Evolutionary conservation across 2,329 filamentous ascomycete species (phyloP), one percentile per base, ranked within the genome.

Genomic region (Fusarium hainanense): DNA sequence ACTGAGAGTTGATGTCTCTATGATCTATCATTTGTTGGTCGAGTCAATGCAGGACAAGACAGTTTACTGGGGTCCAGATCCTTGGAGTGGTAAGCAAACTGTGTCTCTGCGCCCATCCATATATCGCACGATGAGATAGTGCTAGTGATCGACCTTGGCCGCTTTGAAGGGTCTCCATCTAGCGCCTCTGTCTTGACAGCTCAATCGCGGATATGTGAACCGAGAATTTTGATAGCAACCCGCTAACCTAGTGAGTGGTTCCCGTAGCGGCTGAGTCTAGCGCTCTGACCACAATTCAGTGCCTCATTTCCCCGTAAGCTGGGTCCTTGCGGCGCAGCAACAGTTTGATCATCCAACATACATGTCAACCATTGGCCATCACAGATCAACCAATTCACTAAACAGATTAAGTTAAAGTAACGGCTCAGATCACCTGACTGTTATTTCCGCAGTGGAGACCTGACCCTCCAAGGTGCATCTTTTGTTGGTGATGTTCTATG

Each of bases 401-500:
- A 32, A 2, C n/a, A 48, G 1, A 21, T 6, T 12, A 3, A 48
- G 7, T 12, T 30, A 18, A 32, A 21, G 0, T 1, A 21, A 32
- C 14, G 27, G n/a, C n/a, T 32, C 27, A 12, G 6, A 32, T 48
- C 7, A 25, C 7, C 7, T 8, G 25, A 50, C 14, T 34, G 4
- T 50, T 18, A 50, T n/a, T n/a, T 25, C 20, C 21, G 2, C 3
- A 50, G 16, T n/a, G 47, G 11, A 8, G 14, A 2, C 2, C 7
- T 30, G 5, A 8, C 11, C 47, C 47, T 34, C 47, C 11, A 7
- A 18, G 0, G 0, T 43, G 20, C 21, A 43, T 7, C 0, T 23
- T n/a, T 7, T 4, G 20, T 50, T n/a, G 3, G 11, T 34, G 13
- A 16, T 21, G 20, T 2, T 11, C 10, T 3, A 2, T 11, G 1